Conservation (phyloP, 345 rosid genomes). For the Gossypium arboreum region DNA sequence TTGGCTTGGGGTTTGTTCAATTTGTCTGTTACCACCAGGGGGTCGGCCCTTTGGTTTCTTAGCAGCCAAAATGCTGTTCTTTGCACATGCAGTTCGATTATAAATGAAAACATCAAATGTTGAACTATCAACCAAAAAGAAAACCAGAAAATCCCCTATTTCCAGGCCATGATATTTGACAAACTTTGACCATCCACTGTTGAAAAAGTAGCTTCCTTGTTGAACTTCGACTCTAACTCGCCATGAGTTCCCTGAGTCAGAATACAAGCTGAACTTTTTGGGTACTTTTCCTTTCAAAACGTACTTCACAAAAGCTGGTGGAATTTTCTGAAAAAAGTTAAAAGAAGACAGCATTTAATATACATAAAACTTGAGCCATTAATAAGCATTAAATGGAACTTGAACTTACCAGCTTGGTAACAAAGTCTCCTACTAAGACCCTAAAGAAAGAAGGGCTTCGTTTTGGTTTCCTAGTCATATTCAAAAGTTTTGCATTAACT, state of each 20-base stretch:
- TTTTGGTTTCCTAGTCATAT: neutral
- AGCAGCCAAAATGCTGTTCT: neutral
- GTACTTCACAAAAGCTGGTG: slow-evolving; percentile 1
- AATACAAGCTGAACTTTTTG: neutral
- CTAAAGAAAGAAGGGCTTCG: neutral
- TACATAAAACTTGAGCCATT: neutral
- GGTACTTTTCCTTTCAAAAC: slow-evolving; percentile 1
- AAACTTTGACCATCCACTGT: slow-evolving; percentile 12
- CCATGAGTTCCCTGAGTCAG: neutral
- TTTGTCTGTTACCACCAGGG: neutral
- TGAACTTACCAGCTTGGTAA: neutral
- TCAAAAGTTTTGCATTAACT: neutral
- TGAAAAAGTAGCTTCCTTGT: neutral
- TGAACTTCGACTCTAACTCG: neutral
- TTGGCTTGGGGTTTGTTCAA: neutral
- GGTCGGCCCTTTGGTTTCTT: neutral
- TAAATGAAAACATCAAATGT: neutral
- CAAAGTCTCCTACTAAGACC: neutral
- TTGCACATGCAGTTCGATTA: neutral
- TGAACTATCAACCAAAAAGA: slow-evolving; percentile 1
- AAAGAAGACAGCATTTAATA: neutral
- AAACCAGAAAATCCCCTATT: neutral
- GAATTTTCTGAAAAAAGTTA: neutral
- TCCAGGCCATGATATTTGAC: neutral
- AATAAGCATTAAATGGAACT: neutral